Base-by-base conservation (phyloP, 2,329 filamentous ascomycete species). In the Fusarium globosum region DNA sequence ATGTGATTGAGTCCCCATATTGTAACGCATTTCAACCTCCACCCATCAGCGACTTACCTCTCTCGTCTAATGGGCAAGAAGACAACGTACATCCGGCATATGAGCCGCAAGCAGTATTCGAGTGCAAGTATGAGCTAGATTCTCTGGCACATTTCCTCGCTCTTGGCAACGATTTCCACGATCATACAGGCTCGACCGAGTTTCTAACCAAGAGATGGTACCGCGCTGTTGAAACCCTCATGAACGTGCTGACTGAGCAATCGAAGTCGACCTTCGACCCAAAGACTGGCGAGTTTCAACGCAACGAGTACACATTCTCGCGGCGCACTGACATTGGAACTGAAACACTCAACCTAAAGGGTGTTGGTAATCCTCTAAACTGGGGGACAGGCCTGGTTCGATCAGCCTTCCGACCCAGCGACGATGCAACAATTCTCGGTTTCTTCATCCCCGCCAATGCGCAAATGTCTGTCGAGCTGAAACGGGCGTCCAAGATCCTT, bases 41-140 rank as follows among this genome's bases (percentile, higher is more conserved):
- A 1, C 92, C 94, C 6, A 94, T 95, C 12, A 95, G 94, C 72
- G 90, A 92, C 21, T 86, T 98, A 2, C 83, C 87, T 7, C 86
- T 92, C 11, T 92, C 91, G 21, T 88, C 89, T 76, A 97, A 96
- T 78, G 94, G 94, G 7, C 94, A 97, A 80, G 89, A 92, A 26
- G 96, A 99, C 79, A 83, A 81, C 14, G 96, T 99, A 1, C 94
- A 97, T 77, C 96, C 96, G 1, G 86, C 87, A 2, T 98, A 97
- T 80, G 95, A 98, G 79, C 92, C 92, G 1, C 89, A 87, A 1
- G 89, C 91, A 55, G 96, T 99, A 7, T 99, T 98, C 74, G 96
- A 99, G 83, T 99, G 96, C 89, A 99, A 99, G 83, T 99, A 98
- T 83, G 96, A 99, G 85, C 90, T 99, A 28, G 96, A 99, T 83